Percentiles rank a stretch among this genome's conserved stretches.
These are phyloP conservation scores for Protomyces inouyei DNA, from an alignment of 1,139 yeast genomes.

Conservation along the genomic window DNA sequence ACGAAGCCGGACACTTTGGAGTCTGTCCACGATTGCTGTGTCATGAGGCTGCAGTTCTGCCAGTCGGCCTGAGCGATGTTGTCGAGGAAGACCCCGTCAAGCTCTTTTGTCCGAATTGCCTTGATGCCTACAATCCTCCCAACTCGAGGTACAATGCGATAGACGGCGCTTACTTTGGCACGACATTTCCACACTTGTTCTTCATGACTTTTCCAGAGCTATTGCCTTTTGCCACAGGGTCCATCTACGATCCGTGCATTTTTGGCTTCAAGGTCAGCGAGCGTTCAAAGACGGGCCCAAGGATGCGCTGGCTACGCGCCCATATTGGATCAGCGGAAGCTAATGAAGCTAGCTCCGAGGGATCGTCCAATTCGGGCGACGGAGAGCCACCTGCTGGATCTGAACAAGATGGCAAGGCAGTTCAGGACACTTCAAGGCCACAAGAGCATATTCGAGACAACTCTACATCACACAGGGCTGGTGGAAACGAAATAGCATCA, in stretches of 20 bases:
- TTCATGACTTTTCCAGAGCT: slow-evolving; percentile 86
- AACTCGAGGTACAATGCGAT: slow-evolving; percentile 77
- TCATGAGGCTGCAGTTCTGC: slow-evolving; percentile 86
- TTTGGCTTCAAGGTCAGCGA: slow-evolving; percentile 86
- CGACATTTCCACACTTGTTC: slow-evolving; percentile 88
- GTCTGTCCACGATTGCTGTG: slow-evolving; percentile 86
- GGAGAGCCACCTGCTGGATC: not conserved
- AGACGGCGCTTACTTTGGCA: slow-evolving; percentile 96
- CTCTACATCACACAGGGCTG: too few relatives aligned
- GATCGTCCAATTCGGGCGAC: not conserved
- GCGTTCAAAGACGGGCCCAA: slow-evolving; percentile 71
- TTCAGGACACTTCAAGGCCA: not conserved
- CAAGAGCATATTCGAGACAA: not conserved
- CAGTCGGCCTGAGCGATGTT: slow-evolving; percentile 85
- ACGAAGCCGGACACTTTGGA: slow-evolving; percentile 84
- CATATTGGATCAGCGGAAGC: slow-evolving; percentile 26
- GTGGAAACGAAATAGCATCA: not conserved
- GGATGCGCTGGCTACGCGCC: slow-evolving; percentile 86
- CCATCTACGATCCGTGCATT: slow-evolving; percentile 42
- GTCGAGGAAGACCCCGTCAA: slow-evolving; percentile 91
- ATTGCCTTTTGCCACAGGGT: slow-evolving; percentile 10
- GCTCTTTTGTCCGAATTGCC: slow-evolving; percentile 89
- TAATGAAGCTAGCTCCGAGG: not conserved
- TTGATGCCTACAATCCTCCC: slow-evolving; percentile 82
- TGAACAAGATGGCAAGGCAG: not conserved